A percentile compares a stretch with the other conserved stretches of the same genome.
phyloP scores from a whole-genome alignment of 257 asterid genomes.

The Marsdenia floribunda region DNA sequence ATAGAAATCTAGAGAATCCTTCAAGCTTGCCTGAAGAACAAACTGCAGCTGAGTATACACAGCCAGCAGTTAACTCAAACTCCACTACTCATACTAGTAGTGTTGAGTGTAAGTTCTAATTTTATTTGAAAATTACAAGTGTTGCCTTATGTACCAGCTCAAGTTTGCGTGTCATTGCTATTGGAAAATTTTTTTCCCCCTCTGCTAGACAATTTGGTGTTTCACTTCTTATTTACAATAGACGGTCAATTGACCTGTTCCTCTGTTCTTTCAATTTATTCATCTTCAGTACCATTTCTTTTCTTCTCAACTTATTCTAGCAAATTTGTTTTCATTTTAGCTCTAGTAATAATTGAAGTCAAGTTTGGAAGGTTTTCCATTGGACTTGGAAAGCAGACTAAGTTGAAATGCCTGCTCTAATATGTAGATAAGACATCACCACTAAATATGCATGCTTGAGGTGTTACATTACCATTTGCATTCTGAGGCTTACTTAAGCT shows the following conservation, averaged over 20 bases:
- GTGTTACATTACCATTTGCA: background rate
- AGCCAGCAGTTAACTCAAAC: slow-evolving; percentile 38
- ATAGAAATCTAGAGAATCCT: slow-evolving; percentile 42
- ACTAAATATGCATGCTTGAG: background rate
- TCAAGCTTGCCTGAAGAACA: slow-evolving; percentile 37
- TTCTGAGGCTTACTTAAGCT: background rate
- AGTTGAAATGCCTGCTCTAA: background rate
- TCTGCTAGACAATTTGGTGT: background rate
- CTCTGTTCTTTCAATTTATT: background rate
- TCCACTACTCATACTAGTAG: slow-evolving; percentile 40
- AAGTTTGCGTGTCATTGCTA: background rate
- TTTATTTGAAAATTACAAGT: background rate
- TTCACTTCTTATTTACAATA: background rate
- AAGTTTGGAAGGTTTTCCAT: background rate
- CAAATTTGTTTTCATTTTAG: background rate
- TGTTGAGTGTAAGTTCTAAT: slow-evolving; percentile 58
- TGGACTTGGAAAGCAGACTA: background rate
- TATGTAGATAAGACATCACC: background rate
- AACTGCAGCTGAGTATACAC: slow-evolving; percentile 35
- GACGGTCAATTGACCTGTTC: background rate
- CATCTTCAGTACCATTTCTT: background rate
- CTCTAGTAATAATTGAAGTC: background rate
- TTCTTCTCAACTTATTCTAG: background rate
- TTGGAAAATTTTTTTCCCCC: background rate
- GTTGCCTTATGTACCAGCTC: background rate